Evolutionary conservation across 345 rosid genomes (phyloP).

Genomic region (Noccaea caerulescens): DNA sequence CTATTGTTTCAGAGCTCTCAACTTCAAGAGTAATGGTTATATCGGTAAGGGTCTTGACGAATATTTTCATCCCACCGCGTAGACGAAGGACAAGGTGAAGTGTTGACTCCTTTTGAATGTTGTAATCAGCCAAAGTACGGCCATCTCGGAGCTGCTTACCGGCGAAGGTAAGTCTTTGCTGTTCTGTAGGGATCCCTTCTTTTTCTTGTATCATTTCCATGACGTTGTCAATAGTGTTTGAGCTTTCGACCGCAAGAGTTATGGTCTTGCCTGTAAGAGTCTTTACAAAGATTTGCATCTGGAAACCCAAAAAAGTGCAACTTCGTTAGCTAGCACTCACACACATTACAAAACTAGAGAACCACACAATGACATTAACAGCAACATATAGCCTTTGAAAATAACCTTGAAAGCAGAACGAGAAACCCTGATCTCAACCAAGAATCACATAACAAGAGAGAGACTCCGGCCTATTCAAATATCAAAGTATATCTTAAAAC

Average conservation of each 20-base stretch:
- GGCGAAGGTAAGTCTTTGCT: background rate
- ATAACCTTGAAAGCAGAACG: no score
- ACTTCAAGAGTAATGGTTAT: background rate
- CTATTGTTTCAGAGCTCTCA: background rate
- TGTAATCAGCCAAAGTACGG: background rate
- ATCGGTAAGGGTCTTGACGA: background rate
- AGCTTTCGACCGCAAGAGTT: background rate
- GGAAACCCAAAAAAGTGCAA: background rate
- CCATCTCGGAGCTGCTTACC: constrained; percentile 3
- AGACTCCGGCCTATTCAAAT: no score
- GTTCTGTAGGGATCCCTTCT: background rate
- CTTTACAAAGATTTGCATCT: background rate
- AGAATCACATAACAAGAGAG: background rate
- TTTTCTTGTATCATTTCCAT: background rate
- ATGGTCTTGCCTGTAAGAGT: background rate
- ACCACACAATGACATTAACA: no score
- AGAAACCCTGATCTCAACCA: no score
- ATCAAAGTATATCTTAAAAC: no score
- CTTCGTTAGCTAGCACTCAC: background rate
- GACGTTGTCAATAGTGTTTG: background rate
- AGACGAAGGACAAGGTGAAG: background rate
- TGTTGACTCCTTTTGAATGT: constrained; percentile 1
- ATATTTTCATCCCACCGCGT: background rate
- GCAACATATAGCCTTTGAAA: no score
- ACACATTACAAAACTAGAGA: background rate